Evolutionary conservation across 2,329 filamentous ascomycete species (phyloP), one percentile per base, ranked within the genome.

Genomic region (Cryphonectria radicalis): DNA sequence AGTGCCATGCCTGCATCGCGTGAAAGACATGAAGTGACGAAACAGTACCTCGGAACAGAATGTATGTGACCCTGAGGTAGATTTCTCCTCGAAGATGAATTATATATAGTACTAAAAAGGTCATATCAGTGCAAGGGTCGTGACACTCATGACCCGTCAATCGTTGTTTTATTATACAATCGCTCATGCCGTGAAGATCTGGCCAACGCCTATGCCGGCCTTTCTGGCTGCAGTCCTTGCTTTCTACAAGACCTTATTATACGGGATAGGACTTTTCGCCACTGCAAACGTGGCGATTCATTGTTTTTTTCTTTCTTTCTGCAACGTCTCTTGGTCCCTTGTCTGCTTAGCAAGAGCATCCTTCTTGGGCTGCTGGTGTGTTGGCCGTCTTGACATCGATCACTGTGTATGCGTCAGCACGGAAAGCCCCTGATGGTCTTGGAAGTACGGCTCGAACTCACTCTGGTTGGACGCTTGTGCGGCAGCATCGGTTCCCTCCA

Each of bases 371-470:
- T 74, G 89, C 84, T 72, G 90, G 88, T 76, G 89, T 87, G 69
- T 89, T 89, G 82, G 90, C 93, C 79, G 94, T 95, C 83, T 95
- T 96, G 76, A 97, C 94, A 83, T 97, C 93, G 79, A 97, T 97
- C 93, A 96, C 93, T 96, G 77, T 28, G 71, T 70, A 3, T 55
- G 35, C 55, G 72, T 82, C 75, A 81, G 79, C 70, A 75, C 32
- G 7, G 17, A n/a, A 42, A 22, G 2, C 10, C 42, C 25, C 22
- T 59, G 40, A 19, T 53, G 13, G 14, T 69, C 37, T 66, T n/a
- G 40, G 59, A 57, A 53, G 25, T 22, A 19, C 25, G 28, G 67
- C 37, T 25, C 65, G 50, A 28, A 89, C 92, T 78, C 86, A 96
- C 93, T 97, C 84, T 95, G 93, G 81, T 84, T 91, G 13, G 87